A percentile compares a stretch with the other conserved stretches of the same genome.
Conservation (phyloP, 2,329 filamentous ascomycete genomes). For the Exophiala xenobiotica region DNA sequence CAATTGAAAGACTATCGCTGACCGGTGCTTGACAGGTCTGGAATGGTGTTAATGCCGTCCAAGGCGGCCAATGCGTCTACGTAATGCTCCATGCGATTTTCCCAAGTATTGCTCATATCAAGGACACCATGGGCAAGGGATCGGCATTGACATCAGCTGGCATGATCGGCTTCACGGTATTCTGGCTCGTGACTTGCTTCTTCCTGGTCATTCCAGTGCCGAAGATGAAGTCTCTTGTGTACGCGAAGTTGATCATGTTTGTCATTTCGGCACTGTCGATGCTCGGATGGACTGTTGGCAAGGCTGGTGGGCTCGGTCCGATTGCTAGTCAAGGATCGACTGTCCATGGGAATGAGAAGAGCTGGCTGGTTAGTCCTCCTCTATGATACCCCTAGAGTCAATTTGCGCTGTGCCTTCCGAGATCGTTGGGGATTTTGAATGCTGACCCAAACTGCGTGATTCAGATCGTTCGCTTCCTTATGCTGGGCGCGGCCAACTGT, state of each 20-base stretch:
- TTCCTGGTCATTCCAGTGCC: slow-evolving; percentile 43
- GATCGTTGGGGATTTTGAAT: too few relatives aligned
- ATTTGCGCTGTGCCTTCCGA: too few relatives aligned
- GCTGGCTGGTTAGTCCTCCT: slow-evolving; percentile 1
- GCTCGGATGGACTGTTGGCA: slow-evolving; percentile 40
- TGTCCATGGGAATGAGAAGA: slow-evolving; percentile 35
- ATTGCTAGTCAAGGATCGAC: slow-evolving; percentile 34
- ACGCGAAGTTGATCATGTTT: slow-evolving; percentile 41
- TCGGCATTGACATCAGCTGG: slow-evolving; percentile 42
- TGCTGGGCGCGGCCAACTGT: slow-evolving; percentile 30
- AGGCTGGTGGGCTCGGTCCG: slow-evolving; percentile 36
- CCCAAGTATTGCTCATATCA: slow-evolving; percentile 42
- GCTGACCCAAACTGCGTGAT: too few relatives aligned
- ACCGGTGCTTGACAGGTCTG: slow-evolving; percentile 31
- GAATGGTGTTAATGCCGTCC: slow-evolving; percentile 45
- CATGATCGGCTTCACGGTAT: slow-evolving; percentile 46
- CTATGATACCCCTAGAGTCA: not conserved
- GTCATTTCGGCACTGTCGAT: slow-evolving; percentile 41
- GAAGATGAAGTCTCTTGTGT: slow-evolving; percentile 39
- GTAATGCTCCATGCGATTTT: slow-evolving; percentile 46
- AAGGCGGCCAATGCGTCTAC: slow-evolving; percentile 41
- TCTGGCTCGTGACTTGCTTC: slow-evolving; percentile 44
- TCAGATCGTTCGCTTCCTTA: slow-evolving; percentile 28
- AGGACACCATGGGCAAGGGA: slow-evolving; percentile 42
- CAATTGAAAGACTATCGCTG: too few relatives aligned